Evolutionary conservation across 495 filamentous ascomycete genomes (phyloP), one percentile per base, ranked within the genome.

Genomic region (Chlorociboria aeruginascens): DNA sequence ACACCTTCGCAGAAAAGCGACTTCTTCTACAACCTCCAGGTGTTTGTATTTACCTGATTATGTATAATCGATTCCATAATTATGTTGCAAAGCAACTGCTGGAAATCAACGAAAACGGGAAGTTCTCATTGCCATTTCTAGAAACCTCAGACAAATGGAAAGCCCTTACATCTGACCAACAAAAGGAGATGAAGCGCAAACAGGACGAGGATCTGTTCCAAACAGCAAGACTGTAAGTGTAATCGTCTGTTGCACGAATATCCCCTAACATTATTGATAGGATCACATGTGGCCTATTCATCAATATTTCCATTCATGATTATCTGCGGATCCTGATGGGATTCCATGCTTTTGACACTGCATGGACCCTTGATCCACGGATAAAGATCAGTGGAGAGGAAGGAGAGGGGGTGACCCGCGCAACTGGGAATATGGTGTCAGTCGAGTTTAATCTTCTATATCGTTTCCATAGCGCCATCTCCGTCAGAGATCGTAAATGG

Each of bases 251-350:
- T 35, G 43, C 17, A 2, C 8, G 44, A 36, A 3, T 17, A 16
- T 8, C 17, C 37, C 31, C 44, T 46, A 36, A 46, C 31, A 35
- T 0, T 12, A 7, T 45, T 9, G 7, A 29, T 33, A 46, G 44
- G n/a, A 69, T 89, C 49, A 88, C 83, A 2, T 87, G 82, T 30
- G 85, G 86, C 43, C 69, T 89, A 7, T 89, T 86, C 61, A 83
- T 88, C 61, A 89, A 89, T 68, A 85, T 89, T 54, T 81, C 83
- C 4, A 67, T 89, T 25, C 70, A 82, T 47, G 85, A 90, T 57
- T 90, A 90, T 57, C 73, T 90, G 29, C 80, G 86, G 16, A 86
- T 53, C 71, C 89, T 61, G 88, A 89, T 61, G 60, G 86, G 46
- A 89, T 89, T 64, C 71, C 74, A 71, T 45, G 78, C 83, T 58